Conservation (phyloP, 2,329 filamentous ascomycete genomes). For the Talaromyces marneffei region DNA sequence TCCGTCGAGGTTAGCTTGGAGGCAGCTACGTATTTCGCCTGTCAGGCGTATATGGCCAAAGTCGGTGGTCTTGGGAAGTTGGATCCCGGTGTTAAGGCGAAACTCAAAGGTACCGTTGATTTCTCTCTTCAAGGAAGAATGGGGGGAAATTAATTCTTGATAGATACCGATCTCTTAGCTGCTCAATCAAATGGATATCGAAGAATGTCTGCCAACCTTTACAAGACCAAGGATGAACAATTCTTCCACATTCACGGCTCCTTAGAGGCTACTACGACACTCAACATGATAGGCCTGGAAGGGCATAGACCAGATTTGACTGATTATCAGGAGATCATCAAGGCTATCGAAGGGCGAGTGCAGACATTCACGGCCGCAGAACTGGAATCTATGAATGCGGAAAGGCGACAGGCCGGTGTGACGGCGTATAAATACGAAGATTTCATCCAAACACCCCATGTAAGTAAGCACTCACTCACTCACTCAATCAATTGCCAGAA, state of each 20-base stretch:
- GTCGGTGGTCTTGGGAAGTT: constrained; percentile 35
- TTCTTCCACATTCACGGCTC: constrained; percentile 74
- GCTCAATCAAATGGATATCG: constrained; percentile 68
- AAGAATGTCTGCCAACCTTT: constrained; percentile 66
- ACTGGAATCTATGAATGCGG: constrained; percentile 54
- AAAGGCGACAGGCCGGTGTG: constrained; percentile 55
- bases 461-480: background rate
- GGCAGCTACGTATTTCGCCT: constrained; percentile 36
- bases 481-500: background rate
- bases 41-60: constrained; percentile 39
- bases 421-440: constrained; percentile 55
- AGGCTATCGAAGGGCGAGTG: constrained; percentile 56
- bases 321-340: constrained; percentile 54
- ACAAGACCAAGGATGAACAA: constrained; percentile 60
- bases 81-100: constrained; percentile 33
- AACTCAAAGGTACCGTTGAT: constrained; percentile 31
- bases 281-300: constrained; percentile 64
- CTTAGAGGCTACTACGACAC: constrained; percentile 62
- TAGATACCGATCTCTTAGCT: constrained; percentile 62
- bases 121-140: constrained; percentile 7
- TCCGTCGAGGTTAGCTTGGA: constrained; percentile 34
- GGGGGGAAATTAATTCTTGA: constrained; percentile 27
- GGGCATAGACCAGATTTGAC: constrained; percentile 56
- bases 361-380: constrained; percentile 50
- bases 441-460: constrained; percentile 54